Evolutionary conservation across 352 stramenopile genomes (phyloP), one percentile per base, ranked within the genome.

Genomic region (Pythium phragmitis): DNA sequence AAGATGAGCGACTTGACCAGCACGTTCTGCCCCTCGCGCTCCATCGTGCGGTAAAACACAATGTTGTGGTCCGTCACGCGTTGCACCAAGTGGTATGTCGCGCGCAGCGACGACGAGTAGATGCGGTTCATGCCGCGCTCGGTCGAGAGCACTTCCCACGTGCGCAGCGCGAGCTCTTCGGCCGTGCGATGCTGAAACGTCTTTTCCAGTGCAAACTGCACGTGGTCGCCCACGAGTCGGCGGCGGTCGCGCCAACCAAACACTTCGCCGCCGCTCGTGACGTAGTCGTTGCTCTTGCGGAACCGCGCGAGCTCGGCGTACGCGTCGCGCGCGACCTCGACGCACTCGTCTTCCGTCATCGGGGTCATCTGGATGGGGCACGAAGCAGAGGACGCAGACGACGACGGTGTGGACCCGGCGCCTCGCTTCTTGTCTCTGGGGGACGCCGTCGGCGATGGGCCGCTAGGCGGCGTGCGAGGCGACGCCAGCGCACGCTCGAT

Each of bases 151-250:
- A 90, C 71, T n/a, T 65, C 60, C 81, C 81, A 90, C 67, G 87
- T 80, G 5, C 66, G 71, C 17, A 61, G 72, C 16, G 77, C 76
- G 28, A 88, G 66, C 36, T 81, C 50, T 6, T 75, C 68, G 0
- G 76, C 76, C 4, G 69, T 73, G 57, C 64, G 63, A 43, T 70
- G 59, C n/a, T 63, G 50, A 43, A 88, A 88, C 23, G 75, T 82
- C 54, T 90, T 90, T 48, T 88, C 77, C 0, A 90, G 56, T 46
- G 80, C 78, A 60, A 90, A 90, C 53, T 82, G 75, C 56, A 90
- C 73, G 41, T 67, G 73, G 9, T 85, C 74, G 4, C 74, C 75
- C 9, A 87, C 72, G 5, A 88, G 57, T 6, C 75, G 67, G 3
- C 79, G 72, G 12, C 79, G 65, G 49, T 90, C 81, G 17, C 76